Evolutionary conservation across 306 rosid genomes (phyloP).

Genomic region (Mimosa bimucronata): DNA sequence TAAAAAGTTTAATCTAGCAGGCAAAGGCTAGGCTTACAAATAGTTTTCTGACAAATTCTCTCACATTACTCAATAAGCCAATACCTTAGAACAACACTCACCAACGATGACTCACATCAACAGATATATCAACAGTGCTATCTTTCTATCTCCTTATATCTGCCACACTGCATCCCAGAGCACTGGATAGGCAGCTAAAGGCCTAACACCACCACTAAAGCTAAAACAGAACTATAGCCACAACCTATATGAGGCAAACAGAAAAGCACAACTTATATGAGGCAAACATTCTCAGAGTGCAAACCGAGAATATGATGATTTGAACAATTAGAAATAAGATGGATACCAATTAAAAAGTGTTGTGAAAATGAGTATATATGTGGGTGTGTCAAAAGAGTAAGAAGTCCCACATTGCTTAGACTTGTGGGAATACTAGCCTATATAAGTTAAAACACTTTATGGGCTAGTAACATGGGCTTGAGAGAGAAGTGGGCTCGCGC

Average conservation of each 20-base stretch:
- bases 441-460: too few relatives aligned
- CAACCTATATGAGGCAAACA: background rate
- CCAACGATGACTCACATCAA: background rate
- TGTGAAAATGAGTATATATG: too few relatives aligned
- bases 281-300: background rate
- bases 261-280: too few relatives aligned
- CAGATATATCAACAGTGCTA: background rate
- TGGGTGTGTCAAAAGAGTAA: too few relatives aligned
- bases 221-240: background rate
- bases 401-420: too few relatives aligned
- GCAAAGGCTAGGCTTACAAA: background rate
- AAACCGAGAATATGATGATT: background rate
- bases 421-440: too few relatives aligned
- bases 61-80: background rate
- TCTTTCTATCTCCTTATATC: background rate
- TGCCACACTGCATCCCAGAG: background rate
- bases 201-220: background rate
- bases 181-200: background rate
- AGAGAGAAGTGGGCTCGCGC: too few relatives aligned
- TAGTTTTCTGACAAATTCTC: background rate
- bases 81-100: background rate
- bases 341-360: slow-evolving; percentile 10
- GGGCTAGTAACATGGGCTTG: too few relatives aligned
- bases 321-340: background rate
- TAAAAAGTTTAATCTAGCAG: too few relatives aligned